Conservation (phyloP, 164 flowering plant genomes). For the Amborella trichopoda region DNA sequence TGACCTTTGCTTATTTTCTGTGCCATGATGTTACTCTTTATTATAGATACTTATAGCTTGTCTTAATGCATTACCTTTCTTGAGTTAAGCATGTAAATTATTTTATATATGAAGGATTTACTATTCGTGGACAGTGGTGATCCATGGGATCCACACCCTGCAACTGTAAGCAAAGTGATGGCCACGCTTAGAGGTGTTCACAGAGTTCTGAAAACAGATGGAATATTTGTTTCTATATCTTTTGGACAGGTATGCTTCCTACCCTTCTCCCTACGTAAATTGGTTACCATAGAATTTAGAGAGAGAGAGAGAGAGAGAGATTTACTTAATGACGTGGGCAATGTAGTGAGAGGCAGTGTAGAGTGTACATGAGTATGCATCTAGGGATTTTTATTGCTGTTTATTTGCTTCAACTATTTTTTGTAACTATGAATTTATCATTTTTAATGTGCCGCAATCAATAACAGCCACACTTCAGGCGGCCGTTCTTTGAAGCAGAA, state of each 20-base stretch:
- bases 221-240: constrained; percentile 75
- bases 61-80: constrained; percentile 1
- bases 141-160: constrained; percentile 81
- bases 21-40: not conserved
- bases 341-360: no score
- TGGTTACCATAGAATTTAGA: no score
- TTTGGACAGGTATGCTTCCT: constrained; percentile 79
- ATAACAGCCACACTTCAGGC: constrained; percentile 88
- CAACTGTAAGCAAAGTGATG: constrained; percentile 53
- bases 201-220: constrained; percentile 68
- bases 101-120: constrained; percentile 65
- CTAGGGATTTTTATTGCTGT: not conserved
- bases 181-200: constrained; percentile 70
- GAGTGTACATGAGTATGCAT: no score
- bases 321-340: no score
- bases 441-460: not conserved
- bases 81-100: constrained; percentile 5
- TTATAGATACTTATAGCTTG: not conserved
- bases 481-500: constrained; percentile 54
- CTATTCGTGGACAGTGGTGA: constrained; percentile 93
- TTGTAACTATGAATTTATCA: not conserved
- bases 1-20: not conserved
- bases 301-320: no score
- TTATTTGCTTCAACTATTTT: not conserved
- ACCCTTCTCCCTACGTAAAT: no score